Evolutionary conservation across 2,329 filamentous ascomycete species (phyloP).

Genomic region (Albifimbria verrucaria): DNA sequence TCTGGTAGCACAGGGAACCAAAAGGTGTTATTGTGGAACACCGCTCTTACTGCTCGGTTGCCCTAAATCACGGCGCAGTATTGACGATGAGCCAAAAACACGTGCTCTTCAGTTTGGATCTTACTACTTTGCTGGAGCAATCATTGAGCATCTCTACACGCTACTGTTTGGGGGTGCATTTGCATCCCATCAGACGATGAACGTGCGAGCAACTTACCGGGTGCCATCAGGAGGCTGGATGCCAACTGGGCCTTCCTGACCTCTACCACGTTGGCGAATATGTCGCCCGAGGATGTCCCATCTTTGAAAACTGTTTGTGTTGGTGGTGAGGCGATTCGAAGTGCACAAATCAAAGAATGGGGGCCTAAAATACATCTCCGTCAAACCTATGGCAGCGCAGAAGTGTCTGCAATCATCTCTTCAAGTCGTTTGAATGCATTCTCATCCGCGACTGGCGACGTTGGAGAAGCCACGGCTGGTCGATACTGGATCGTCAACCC

Average conservation of each 20-base stretch:
- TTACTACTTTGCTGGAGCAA: conserved; percentile 35
- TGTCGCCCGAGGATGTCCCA: neutral
- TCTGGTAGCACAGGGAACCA: conserved; percentile 47
- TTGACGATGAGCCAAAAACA: neutral
- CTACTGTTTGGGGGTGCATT: conserved; percentile 34
- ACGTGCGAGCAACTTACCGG: conserved; percentile 17
- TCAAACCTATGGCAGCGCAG: conserved; percentile 7
- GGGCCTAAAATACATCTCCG: conserved; percentile 33
- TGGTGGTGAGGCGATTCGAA: conserved; percentile 1
- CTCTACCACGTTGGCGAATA: neutral
- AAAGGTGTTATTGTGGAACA: conserved; percentile 38
- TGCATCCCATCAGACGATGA: conserved; percentile 34
- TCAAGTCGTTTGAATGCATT: neutral
- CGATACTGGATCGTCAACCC: neutral
- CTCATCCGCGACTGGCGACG: neutral
- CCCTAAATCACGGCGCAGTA: neutral
- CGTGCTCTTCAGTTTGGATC: conserved; percentile 21
- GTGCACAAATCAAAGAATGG: conserved; percentile 14
- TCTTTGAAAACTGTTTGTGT: conserved; percentile 1
- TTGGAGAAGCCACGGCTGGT: neutral
- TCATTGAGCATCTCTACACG: conserved; percentile 32
- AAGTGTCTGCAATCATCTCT: neutral
- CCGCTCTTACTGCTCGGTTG: neutral
- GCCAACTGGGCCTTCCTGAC: conserved; percentile 8
- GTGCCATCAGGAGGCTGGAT: neutral